Base-by-base conservation (phyloP, 805 yeast genomes). In the Barnettozyma botsteinii region DNA sequence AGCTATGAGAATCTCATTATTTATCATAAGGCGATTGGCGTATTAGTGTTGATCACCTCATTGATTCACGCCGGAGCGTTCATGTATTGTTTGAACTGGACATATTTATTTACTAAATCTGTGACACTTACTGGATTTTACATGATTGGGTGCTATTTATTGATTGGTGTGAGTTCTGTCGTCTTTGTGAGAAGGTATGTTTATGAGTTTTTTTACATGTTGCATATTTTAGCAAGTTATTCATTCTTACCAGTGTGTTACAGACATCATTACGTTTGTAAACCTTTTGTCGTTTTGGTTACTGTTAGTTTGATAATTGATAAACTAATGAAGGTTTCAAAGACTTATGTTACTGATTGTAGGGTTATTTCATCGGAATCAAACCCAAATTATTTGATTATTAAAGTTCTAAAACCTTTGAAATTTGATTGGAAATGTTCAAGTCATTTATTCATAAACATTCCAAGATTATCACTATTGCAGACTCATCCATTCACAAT, bases 401-500 rank as follows among this genome's bases (percentile, higher is more conserved):
- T 40, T 20, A 37, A 36, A 20, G 36, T 40, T 8, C 11, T n/a
- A 13, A 40, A 35, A 25, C 43, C 43, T 3, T 17, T 25, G 5
- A 38, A 29, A 9, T 53, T 54, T 42, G 30, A 37, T 2, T 52
- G 53, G 52, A 28, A 38, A 5, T 41, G 49, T n/a, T 36, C 59
- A 8, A 49, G 48, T 34, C 60, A 56, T 40, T 33, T 56, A 14
- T 56, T 53, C 31, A 38, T 54, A 5, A 48, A 46, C 7, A 49
- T 56, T 3, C 59, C 60, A 7, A 26, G 24, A 3, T 38, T 55
- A 12, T 40, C 35, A 4, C 3, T 42, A 15, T 43, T 46, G 24
- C 53, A 56, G 36, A 43, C 59, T 4, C 59, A 56, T 29, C 60
- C 60, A n/a, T 54, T 56, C 38, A 56, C 59, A 6, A 53, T 56